Evolutionary conservation across 495 filamentous ascomycete genomes (phyloP).

Genomic region (Aspergillus nanangensis): DNA sequence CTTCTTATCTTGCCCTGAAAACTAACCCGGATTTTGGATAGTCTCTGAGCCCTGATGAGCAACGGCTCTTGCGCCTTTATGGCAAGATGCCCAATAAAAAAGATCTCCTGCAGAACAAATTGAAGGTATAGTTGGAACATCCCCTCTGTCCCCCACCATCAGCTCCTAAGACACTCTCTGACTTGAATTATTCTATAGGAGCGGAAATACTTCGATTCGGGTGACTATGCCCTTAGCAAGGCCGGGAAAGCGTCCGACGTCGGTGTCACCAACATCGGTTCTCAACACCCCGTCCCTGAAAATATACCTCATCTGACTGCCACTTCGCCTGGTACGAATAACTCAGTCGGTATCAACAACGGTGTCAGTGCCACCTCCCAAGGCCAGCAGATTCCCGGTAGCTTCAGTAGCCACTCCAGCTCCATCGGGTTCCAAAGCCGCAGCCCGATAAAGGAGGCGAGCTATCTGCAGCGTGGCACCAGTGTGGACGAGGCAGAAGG

Average conservation of each 20-base stretch:
- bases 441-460: constrained; percentile 83
- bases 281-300: constrained; percentile 90
- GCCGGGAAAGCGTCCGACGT: constrained; percentile 94
- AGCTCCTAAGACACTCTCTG: no score
- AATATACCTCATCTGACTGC: constrained; percentile 89
- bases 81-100: constrained; percentile 95
- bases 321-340: constrained; percentile 58
- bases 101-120: constrained; percentile 95
- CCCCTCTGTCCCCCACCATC: no score
- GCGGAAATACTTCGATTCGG: constrained; percentile 98
- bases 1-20: no score
- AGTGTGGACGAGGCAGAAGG: constrained; percentile 63
- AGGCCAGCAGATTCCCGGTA: constrained; percentile 41
- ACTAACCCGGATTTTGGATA: constrained; percentile 31
- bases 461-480: constrained; percentile 71
- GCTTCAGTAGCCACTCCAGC: constrained; percentile 41
- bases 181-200: constrained; percentile 51
- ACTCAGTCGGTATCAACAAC: constrained; percentile 31
- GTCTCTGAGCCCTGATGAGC: constrained; percentile 87
- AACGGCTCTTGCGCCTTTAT: constrained; percentile 91
- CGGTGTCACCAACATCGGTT: constrained; percentile 89
- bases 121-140: no score
- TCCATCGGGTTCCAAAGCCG: constrained; percentile 55
- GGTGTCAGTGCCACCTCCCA: constrained; percentile 40
- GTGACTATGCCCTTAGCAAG: constrained; percentile 97